These are phyloP conservation scores for Pythium vanterpoolii DNA, from an alignment of 352 stramenopile genomes.

Conservation along the genomic window DNA sequence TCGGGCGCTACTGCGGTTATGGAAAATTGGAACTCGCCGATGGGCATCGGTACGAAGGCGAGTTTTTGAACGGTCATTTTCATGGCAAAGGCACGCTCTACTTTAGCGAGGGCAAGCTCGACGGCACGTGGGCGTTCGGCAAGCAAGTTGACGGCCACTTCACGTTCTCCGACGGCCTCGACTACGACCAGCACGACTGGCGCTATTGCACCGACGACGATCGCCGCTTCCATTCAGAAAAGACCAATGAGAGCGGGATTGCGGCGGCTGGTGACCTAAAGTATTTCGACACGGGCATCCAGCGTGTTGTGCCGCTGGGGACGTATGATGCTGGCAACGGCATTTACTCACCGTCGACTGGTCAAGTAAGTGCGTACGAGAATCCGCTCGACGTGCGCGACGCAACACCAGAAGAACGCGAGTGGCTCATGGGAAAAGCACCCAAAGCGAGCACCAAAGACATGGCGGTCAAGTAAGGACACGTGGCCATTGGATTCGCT, in stretches of 20 bases:
- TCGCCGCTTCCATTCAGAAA: slow-evolving; percentile 71
- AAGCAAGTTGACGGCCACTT: slow-evolving; percentile 79
- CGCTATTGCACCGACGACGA: slow-evolving; percentile 59
- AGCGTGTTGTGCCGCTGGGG: slow-evolving; percentile 58
- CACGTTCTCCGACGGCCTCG: slow-evolving; percentile 71
- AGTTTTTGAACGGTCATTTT: slow-evolving; percentile 79
- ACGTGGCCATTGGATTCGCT: neutral
- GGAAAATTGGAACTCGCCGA: slow-evolving; percentile 54
- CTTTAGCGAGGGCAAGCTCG: slow-evolving; percentile 63
- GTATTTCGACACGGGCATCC: slow-evolving; percentile 69
- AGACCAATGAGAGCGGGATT: slow-evolving; percentile 42
- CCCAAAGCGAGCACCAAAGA: slow-evolving; percentile 74
- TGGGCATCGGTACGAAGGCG: slow-evolving; percentile 73
- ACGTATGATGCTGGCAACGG: slow-evolving; percentile 77
- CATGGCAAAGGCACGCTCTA: slow-evolving; percentile 71
- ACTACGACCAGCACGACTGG: slow-evolving; percentile 63
- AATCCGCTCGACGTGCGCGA: slow-evolving; percentile 53
- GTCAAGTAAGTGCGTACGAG: slow-evolving; percentile 45
- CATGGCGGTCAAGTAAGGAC: slow-evolving; percentile 52
- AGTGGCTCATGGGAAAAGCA: slow-evolving; percentile 57
- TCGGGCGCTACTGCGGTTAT: slow-evolving; percentile 57
- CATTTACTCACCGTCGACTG: slow-evolving; percentile 65
- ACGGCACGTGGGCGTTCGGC: slow-evolving; percentile 62
- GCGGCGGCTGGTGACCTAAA: slow-evolving; percentile 53
- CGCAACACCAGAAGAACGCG: slow-evolving; percentile 43